Base-by-base conservation (phyloP, 208 protist species). In the Acanthamoeba comandoni region DNA sequence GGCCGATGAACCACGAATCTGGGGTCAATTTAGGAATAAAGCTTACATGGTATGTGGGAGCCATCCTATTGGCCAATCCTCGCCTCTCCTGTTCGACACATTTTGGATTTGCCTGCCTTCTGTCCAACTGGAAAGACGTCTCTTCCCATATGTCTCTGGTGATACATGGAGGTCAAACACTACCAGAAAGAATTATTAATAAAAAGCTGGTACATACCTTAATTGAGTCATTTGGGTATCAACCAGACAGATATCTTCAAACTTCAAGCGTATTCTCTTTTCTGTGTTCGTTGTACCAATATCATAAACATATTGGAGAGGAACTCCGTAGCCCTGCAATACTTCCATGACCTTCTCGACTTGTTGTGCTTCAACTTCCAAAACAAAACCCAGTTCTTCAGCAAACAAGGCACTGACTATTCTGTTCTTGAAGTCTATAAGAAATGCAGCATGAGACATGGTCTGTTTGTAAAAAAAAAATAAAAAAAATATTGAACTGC, bases 311-410 rank as follows among this genome's bases (percentile, higher is more conserved):
- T 24, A 19, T 15, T 71, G 19, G 67, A 55, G 91, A 91, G 13
- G 26, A 9, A 9, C 22, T 43, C 35, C 35, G 5, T 43, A 5
- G 35, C 35, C 35, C 35, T 43, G 1, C 5, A 43, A 43, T 43
- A 43, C 35, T 43, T 43, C 5, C 35, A 73, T 49, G n/a, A 95
- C 92, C 12, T 39, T n/a, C 4, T 55, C 31, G 9, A 85, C 8
- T n/a, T 95, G 80, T 0, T 52, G 52, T 29, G 52, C 35, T 15
- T n/a, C 51, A 57, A 95, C 88, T 77, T 96, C 95, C n/a, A 96
- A n/a, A 2, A 95, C 91, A 4, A 96, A 51, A 53, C 95, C 95
- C 15, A 96, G 75, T 77, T 96, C 95, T 70, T 96, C 95, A 35
- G 92, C 75, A 69, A 96, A 96, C 51, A 96, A 69, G 24, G 87